Evolutionary conservation across 148 eudicot genomes (phyloP), one percentile per base, ranked within the genome.

Genomic region (Cornus florida): DNA sequence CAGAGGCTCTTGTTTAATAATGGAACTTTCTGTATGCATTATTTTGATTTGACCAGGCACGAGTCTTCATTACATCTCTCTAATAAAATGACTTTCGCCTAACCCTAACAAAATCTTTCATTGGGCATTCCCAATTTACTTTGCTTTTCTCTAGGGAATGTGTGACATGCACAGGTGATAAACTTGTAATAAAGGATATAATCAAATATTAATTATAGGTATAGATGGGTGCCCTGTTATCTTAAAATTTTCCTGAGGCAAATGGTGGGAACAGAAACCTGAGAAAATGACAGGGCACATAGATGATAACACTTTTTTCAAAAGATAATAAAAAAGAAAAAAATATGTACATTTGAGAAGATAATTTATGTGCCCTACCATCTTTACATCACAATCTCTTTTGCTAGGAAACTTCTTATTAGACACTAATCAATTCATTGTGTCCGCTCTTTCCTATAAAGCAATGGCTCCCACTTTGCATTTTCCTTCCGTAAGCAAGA

Each of bases 281-380:
- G 72, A 67, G 84, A 82, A 86, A 81, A 69, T 14, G 83, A 80
- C 78, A 32, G 74, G 75, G 75, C 81, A 82, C 69, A 53, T 74
- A 7, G 57, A 22, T 24, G 69, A 13, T 64, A 46, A 67, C 23
- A 71, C 64, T 86, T 80, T 76, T 73, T 75, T 11, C 6, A 78
- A 81, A 86, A 84, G 83, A 82, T 76, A 6, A 32, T 17, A 65
- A 81, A 82, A 79, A 81, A 72, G 38, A 28, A 67, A 50, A 28
- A 67, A 46, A 84, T 74, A 87, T 81, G 69, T 23, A 67, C 75
- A 78, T 79, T 76, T 78, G 67, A 76, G 76, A 79, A 82, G 81
- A 84, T 86, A 81, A 82, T 78, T 69, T 66, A 80, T 84, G 82
- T 75, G 74, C 86, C 86, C 85, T 71, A 71, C 76, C 71, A 74